Percentiles rank a stretch among this genome's conserved stretches.
Evolutionary conservation across 768 basidiomycete species (phyloP).

Genomic region (Lentinula lateritia): DNA sequence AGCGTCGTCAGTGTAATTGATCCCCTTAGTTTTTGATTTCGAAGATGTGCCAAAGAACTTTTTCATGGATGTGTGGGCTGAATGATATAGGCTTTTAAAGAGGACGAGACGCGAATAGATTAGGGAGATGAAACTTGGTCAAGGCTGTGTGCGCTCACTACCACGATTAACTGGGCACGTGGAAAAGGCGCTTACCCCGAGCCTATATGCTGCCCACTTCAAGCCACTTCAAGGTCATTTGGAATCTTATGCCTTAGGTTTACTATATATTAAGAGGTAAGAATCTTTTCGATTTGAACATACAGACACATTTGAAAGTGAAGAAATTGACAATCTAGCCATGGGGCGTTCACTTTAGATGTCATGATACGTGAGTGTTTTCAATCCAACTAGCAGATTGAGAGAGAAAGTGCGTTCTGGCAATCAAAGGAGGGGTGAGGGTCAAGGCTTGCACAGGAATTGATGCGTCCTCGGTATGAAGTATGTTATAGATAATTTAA

Average conservation of each 20-base stretch:
- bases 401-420: too few relatives aligned
- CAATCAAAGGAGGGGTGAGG: too few relatives aligned
- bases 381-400: too few relatives aligned
- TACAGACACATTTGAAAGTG: too few relatives aligned
- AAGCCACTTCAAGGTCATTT: too few relatives aligned
- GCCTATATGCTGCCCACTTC: too few relatives aligned
- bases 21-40: constrained; percentile 24
- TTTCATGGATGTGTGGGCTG: constrained; percentile 28
- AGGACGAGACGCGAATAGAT: not conserved
- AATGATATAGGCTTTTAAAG: not conserved
- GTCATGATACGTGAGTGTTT: too few relatives aligned
- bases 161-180: not conserved
- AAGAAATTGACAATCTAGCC: too few relatives aligned
- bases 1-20: not conserved
- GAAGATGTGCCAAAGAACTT: constrained; percentile 40
- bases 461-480: not conserved
- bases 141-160: constrained; percentile 1
- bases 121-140: not conserved
- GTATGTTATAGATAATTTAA: not conserved
- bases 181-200: not conserved
- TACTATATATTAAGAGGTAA: too few relatives aligned
- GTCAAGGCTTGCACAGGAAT: not conserved
- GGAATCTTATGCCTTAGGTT: too few relatives aligned
- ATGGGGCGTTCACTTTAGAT: too few relatives aligned
- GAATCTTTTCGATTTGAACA: too few relatives aligned